Evolutionary conservation across 2,329 filamentous ascomycete species (phyloP).

Genomic region (Parastagonospora avenae): DNA sequence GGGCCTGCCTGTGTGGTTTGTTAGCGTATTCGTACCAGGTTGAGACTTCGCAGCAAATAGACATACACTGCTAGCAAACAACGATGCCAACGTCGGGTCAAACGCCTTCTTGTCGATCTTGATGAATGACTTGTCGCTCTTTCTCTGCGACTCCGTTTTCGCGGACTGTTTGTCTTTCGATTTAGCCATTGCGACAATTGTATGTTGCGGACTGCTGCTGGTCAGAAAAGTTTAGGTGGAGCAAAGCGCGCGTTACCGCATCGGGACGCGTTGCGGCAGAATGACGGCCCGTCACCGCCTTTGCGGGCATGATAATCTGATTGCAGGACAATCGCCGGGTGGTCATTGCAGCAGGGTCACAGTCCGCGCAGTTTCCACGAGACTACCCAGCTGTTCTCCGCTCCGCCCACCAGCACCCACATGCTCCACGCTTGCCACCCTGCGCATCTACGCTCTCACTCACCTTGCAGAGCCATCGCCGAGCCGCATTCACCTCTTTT

Average conservation of each 20-base stretch:
- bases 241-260: not conserved
- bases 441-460: constrained; percentile 10
- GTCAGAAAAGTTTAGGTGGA: constrained; percentile 42
- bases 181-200: constrained; percentile 39
- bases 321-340: constrained; percentile 11
- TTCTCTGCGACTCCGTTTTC: constrained; percentile 14
- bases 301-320: too few relatives aligned
- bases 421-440: constrained; percentile 22
- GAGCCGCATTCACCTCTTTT: constrained; percentile 14
- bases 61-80: constrained; percentile 53
- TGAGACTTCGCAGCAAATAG: not conserved
- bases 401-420: constrained; percentile 9
- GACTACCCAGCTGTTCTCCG: constrained; percentile 12
- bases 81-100: constrained; percentile 52
- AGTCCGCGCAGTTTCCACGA: constrained; percentile 22
- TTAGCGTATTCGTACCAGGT: constrained; percentile 13
- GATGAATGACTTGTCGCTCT: constrained; percentile 24
- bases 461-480: constrained; percentile 6
- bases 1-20: constrained; percentile 36
- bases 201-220: constrained; percentile 9
- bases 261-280: constrained; percentile 10
- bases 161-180: constrained; percentile 33
- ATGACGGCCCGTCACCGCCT: constrained; percentile 2
- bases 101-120: constrained; percentile 43
- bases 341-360: constrained; percentile 26